A percentile compares a stretch with the other conserved stretches of the same genome.
Evolutionary conservation across 371 early-diverging fungal species (phyloP).

Genomic region (Caulochytrium protostelioides): DNA sequence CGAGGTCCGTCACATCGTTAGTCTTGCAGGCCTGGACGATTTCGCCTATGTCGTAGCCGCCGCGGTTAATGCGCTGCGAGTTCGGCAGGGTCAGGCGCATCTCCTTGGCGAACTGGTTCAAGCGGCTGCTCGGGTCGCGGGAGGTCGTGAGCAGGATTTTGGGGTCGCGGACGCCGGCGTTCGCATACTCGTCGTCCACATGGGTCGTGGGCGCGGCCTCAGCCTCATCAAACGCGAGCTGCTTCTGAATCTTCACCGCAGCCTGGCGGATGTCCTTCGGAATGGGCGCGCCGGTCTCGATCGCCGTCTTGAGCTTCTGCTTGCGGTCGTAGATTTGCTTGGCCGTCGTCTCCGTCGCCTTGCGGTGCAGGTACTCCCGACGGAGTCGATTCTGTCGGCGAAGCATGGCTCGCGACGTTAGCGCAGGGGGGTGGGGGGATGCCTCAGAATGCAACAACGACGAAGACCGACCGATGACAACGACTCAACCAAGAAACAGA

Average conservation of each 20-base stretch:
- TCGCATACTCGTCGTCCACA: slow-evolving; percentile 90
- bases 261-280: slow-evolving; percentile 63
- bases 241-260: slow-evolving; percentile 45
- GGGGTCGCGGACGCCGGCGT: slow-evolving; percentile 78
- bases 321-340: slow-evolving; percentile 72
- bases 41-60: slow-evolving; percentile 86
- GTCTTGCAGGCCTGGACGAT: slow-evolving; percentile 81
- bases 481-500: too few species aligned
- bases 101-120: slow-evolving; percentile 93
- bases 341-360: slow-evolving; percentile 77
- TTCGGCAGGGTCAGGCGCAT: slow-evolving; percentile 91
- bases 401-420: slow-evolving; percentile 21
- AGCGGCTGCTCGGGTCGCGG: slow-evolving; percentile 78
- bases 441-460: neutral
- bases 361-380: slow-evolving; percentile 84
- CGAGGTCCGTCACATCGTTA: slow-evolving; percentile 88
- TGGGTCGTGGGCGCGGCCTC: slow-evolving; percentile 57
- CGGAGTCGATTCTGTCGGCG: slow-evolving; percentile 62
- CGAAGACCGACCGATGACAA: neutral
- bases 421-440: too few species aligned
- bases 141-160: slow-evolving; percentile 95
- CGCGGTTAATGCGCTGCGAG: slow-evolving; percentile 92
- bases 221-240: slow-evolving; percentile 68
- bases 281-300: slow-evolving; percentile 65
- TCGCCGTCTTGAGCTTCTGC: slow-evolving; percentile 72